Evolutionary conservation across 805 yeast species (phyloP).

Genomic region (Candida railenensis): DNA sequence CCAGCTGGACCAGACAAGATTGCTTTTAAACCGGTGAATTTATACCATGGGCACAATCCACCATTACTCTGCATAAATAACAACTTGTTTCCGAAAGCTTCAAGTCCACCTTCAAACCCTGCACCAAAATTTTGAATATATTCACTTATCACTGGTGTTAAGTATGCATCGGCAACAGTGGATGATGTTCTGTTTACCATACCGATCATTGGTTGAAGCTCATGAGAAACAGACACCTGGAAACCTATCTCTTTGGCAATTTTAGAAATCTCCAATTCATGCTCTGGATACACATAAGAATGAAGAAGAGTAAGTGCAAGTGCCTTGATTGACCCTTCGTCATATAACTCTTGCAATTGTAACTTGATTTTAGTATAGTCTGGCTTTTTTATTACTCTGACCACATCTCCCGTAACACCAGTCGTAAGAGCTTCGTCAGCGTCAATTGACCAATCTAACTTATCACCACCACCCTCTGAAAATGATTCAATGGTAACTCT

Average conservation of each 20-base stretch:
- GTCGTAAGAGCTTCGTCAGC: constrained; percentile 32
- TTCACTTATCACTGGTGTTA: constrained; percentile 36
- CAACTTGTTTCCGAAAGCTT: constrained; percentile 49
- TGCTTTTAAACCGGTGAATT: constrained; percentile 85
- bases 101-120: constrained; percentile 42
- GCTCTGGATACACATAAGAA: constrained; percentile 40
- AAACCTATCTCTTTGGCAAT: constrained; percentile 39
- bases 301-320: constrained; percentile 40
- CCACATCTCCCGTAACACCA: constrained; percentile 33
- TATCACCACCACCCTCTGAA: constrained; percentile 64
- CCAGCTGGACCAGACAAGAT: constrained; percentile 97
- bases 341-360: constrained; percentile 25
- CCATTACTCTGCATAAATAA: constrained; percentile 97
- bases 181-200: constrained; percentile 41
- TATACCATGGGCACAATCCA: constrained; percentile 80
- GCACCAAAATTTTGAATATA: constrained; percentile 36
- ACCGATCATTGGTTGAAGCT: constrained; percentile 44
- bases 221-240: constrained; percentile 37
- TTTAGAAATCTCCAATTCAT: constrained; percentile 32
- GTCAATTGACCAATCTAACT: constrained; percentile 9
- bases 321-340: constrained; percentile 21
- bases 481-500: constrained; percentile 77
- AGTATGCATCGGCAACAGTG: constrained; percentile 44
- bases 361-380: constrained; percentile 21
- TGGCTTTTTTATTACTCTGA: constrained; percentile 31